These are phyloP conservation scores for Panaeolus papilionaceus DNA, from an alignment of 768 basidiomycete genomes.

Conservation along the genomic window DNA sequence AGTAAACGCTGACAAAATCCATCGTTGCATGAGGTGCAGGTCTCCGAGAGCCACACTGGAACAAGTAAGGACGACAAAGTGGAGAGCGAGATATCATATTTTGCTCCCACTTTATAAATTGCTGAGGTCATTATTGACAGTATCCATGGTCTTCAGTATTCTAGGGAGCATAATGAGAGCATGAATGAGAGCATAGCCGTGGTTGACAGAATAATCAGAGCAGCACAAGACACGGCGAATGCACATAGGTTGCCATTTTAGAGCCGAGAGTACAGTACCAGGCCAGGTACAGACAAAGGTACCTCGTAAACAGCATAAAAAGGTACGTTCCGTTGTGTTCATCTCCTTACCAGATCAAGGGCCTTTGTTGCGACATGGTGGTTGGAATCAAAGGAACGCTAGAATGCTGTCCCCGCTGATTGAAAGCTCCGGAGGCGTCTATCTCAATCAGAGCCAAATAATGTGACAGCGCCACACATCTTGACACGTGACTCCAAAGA, in stretches of 20 bases:
- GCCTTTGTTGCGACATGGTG: background rate
- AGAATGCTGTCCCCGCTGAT: background rate
- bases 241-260: slow-evolving; percentile 3
- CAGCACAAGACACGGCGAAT: background rate
- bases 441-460: background rate
- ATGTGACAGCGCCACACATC: background rate
- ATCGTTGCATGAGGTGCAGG: slow-evolving; percentile 2
- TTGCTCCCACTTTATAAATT: slow-evolving; percentile 9
- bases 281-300: background rate
- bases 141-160: background rate
- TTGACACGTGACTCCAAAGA: slow-evolving; percentile 1
- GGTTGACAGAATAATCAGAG: slow-evolving; percentile 11
- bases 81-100: slow-evolving; percentile 10
- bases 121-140: slow-evolving; percentile 2
- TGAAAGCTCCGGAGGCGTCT: background rate
- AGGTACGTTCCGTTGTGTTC: background rate
- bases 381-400: slow-evolving; percentile 3
- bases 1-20: background rate
- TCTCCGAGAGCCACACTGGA: background rate
- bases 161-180: slow-evolving; percentile 3
- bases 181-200: background rate
- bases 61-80: background rate
- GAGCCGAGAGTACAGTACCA: background rate
- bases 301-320: background rate
- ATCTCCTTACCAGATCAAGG: background rate